phyloP scores from a whole-genome alignment of 495 filamentous ascomycete species.

The Aspergillus baeticus region DNA sequence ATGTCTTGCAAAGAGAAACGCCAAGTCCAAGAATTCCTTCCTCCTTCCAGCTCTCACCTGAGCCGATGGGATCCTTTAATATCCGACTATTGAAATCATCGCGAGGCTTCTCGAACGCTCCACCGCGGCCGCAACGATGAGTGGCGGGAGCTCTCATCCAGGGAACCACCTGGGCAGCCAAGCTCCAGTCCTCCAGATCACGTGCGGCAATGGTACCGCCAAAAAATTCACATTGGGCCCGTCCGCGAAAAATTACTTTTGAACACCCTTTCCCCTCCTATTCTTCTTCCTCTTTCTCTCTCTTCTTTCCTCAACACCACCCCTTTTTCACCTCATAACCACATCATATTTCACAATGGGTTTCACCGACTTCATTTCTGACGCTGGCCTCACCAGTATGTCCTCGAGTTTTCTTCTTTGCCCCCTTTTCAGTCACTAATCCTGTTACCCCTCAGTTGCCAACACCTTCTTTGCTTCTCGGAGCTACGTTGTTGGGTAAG shows the following conservation, averaged over 20 bases:
- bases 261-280: slow-evolving; percentile 24
- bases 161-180: slow-evolving; percentile 18
- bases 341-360: slow-evolving; percentile 67
- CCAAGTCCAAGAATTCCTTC: not conserved
- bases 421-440: slow-evolving; percentile 30
- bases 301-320: slow-evolving; percentile 25
- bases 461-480: slow-evolving; percentile 87
- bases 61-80: slow-evolving; percentile 20
- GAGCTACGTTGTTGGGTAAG: slow-evolving; percentile 93
- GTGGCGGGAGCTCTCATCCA: slow-evolving; percentile 31
- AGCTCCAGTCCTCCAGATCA: slow-evolving; percentile 37
- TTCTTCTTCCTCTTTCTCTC: slow-evolving; percentile 18
- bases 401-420: slow-evolving; percentile 25
- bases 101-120: slow-evolving; percentile 46
- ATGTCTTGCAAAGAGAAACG: not conserved
- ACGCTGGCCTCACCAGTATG: slow-evolving; percentile 83
- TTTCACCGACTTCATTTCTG: slow-evolving; percentile 88
- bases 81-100: slow-evolving; percentile 24
- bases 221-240: slow-evolving; percentile 38
- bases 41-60: not conserved
- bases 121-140: slow-evolving; percentile 27
- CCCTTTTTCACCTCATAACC: slow-evolving; percentile 17
- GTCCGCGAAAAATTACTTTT: slow-evolving; percentile 23
- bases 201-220: slow-evolving; percentile 27
- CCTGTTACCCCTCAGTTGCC: slow-evolving; percentile 65